A percentile compares a stretch with the other conserved stretches of the same genome.
Evolutionary conservation across 1,284 basidiomycete genomes (phyloP).

Genomic region (Microbotryum violaceum): DNA sequence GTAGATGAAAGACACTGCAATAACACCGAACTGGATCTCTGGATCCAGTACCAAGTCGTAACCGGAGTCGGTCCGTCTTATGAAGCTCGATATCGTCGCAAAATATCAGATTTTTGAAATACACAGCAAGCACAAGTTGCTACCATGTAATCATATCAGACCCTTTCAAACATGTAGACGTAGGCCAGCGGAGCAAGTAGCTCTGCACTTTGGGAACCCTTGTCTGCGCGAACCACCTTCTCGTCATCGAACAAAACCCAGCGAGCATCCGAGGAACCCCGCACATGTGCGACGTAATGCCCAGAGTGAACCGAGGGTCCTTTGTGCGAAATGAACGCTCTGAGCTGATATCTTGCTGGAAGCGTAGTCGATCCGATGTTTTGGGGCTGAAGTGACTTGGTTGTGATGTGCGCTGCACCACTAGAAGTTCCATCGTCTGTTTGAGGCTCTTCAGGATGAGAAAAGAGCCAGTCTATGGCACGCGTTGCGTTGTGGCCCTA

Average conservation of each 20-base stretch:
- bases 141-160: not conserved
- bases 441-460: constrained; percentile 78
- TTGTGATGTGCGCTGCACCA: constrained; percentile 32
- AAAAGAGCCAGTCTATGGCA: constrained; percentile 96
- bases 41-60: too few species aligned
- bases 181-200: constrained; percentile 73
- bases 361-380: constrained; percentile 41
- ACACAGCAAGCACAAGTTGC: not conserved
- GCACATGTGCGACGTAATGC: constrained; percentile 82
- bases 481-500: constrained; percentile 69
- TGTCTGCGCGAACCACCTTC: constrained; percentile 79
- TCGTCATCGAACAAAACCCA: constrained; percentile 95
- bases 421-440: constrained; percentile 48
- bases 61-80: too few species aligned
- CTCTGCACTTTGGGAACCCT: constrained; percentile 53
- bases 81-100: too few species aligned
- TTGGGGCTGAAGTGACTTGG: not conserved
- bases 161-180: constrained; percentile 70
- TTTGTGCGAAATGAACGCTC: constrained; percentile 95
- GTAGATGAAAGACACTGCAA: too few species aligned
- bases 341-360: constrained; percentile 71
- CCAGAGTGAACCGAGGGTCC: constrained; percentile 90
- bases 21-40: too few species aligned
- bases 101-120: too few species aligned
- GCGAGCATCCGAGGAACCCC: constrained; percentile 40